These are phyloP conservation scores for Hypoxylon lienhwacheense DNA, from an alignment of 495 filamentous ascomycete genomes.

Conservation along the genomic window DNA sequence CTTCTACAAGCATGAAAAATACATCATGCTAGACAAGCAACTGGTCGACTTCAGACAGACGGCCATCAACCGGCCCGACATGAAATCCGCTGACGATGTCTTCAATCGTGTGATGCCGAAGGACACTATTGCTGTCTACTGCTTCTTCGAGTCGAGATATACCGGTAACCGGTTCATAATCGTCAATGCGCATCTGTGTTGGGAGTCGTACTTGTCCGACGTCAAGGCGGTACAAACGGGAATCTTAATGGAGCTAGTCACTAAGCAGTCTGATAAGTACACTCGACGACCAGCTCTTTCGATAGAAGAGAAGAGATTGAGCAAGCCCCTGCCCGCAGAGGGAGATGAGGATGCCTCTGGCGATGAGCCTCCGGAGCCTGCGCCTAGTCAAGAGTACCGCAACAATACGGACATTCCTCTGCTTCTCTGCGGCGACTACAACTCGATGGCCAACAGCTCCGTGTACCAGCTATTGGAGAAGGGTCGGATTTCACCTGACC, in stretches of 20 bases:
- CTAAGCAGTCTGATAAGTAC: conserved; percentile 80
- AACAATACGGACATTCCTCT: conserved; percentile 85
- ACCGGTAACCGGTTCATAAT: conserved; percentile 89
- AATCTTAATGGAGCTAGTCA: conserved; percentile 88
- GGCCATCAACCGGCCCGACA: conserved; percentile 89
- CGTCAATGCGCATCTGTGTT: conserved; percentile 89
- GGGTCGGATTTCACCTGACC: conserved; percentile 69
- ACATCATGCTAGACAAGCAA: conserved; percentile 89
- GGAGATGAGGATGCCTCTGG: conserved; percentile 41
- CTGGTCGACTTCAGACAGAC: conserved; percentile 87
- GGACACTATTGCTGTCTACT: conserved; percentile 89
- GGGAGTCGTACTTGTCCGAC: conserved; percentile 87
- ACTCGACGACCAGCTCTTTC: conserved; percentile 63
- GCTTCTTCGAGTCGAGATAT: conserved; percentile 85
- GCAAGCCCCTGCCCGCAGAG: conserved; percentile 63
- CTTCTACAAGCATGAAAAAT: conserved; percentile 92
- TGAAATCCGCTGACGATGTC: conserved; percentile 92
- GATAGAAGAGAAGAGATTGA: conserved; percentile 76
- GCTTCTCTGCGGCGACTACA: conserved; percentile 93
- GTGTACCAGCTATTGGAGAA: conserved; percentile 85
- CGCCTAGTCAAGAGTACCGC: conserved; percentile 70
- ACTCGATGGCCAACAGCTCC: conserved; percentile 78
- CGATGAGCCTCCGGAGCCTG: conserved; percentile 48
- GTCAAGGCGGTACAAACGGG: conserved; percentile 95
- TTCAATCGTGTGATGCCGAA: conserved; percentile 98